Percentiles rank a stretch among this genome's conserved stretches.
Evolutionary conservation across 805 yeast species (phyloP).

Genomic region (Pichia paraexigua): DNA sequence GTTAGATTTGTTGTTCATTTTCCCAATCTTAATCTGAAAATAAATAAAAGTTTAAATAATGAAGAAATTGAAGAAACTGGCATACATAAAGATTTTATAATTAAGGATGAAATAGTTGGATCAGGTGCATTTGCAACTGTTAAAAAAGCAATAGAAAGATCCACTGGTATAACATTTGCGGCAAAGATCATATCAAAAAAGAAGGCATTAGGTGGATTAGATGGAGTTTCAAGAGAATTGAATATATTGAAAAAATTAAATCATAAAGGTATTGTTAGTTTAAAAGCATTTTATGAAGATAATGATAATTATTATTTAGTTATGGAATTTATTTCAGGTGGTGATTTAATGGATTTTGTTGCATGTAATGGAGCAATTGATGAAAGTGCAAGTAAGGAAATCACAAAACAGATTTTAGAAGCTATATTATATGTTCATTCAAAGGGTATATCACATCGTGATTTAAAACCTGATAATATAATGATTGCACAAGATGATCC

Average conservation of each 20-base stretch:
- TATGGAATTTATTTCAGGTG: slow-evolving; percentile 95
- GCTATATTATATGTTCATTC: slow-evolving; percentile 86
- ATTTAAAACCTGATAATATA: slow-evolving; percentile 92
- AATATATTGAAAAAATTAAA: slow-evolving; percentile 68
- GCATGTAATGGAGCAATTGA: slow-evolving; percentile 88
- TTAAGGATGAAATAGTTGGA: slow-evolving; percentile 81
- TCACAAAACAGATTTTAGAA: slow-evolving; percentile 72
- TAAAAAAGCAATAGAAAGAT: slow-evolving; percentile 78
- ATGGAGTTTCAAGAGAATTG: slow-evolving; percentile 81
- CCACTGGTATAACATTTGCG: slow-evolving; percentile 80
- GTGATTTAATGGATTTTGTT: slow-evolving; percentile 96
- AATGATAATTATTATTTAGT: slow-evolving; percentile 72
- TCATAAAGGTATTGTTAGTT: slow-evolving; percentile 78
- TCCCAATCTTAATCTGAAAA: slow-evolving; percentile 21
- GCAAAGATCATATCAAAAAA: slow-evolving; percentile 83
- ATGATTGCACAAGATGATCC: slow-evolving; percentile 88
- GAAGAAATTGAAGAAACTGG: slow-evolving; percentile 16
- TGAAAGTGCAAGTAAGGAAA: slow-evolving; percentile 83
- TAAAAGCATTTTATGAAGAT: slow-evolving; percentile 84
- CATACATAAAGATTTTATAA: slow-evolving; percentile 46
- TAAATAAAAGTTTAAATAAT: neutral
- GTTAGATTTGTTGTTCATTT: slow-evolving; percentile 45
- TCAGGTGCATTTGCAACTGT: slow-evolving; percentile 99
- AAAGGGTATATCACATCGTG: slow-evolving; percentile 91
- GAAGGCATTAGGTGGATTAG: slow-evolving; percentile 66